A percentile compares a stretch with the other conserved stretches of the same genome.
Conservation (phyloP, 2,329 filamentous ascomycete genomes). For the Catunica adiposa region DNA sequence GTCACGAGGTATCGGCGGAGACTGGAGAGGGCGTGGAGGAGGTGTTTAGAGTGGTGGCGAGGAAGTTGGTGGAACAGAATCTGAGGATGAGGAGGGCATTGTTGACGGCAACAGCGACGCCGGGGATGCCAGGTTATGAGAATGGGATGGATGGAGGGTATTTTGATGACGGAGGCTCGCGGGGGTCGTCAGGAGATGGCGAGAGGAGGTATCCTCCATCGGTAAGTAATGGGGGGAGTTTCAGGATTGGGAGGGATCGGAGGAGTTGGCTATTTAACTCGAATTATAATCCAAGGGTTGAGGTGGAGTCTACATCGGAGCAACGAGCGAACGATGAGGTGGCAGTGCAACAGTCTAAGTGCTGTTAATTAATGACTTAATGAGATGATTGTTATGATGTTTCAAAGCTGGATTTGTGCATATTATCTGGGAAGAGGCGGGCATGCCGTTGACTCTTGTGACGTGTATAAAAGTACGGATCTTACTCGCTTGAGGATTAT, state of each 20-base stretch:
- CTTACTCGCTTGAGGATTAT: background rate
- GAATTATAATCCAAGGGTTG: constrained; percentile 25
- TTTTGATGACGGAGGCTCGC: constrained; percentile 31
- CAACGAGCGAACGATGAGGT: constrained; percentile 27
- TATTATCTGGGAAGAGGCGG: too few relatives aligned
- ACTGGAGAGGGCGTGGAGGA: constrained; percentile 92
- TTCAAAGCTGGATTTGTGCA: too few relatives aligned
- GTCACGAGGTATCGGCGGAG: constrained; percentile 90
- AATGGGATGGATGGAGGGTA: constrained; percentile 31
- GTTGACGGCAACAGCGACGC: constrained; percentile 35
- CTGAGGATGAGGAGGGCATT: constrained; percentile 45
- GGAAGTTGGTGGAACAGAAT: constrained; percentile 48
- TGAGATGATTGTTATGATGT: background rate
- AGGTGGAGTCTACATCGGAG: constrained; percentile 24
- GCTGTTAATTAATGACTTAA: constrained; percentile 17
- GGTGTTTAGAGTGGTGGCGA: constrained; percentile 60
- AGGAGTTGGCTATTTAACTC: constrained; percentile 44
- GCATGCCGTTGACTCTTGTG: background rate
- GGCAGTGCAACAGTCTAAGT: constrained; percentile 13
- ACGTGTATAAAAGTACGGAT: background rate
- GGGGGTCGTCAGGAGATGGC: background rate
- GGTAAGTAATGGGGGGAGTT: constrained; percentile 26
- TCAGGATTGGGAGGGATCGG: constrained; percentile 40
- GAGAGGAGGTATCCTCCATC: background rate
- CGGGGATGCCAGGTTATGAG: constrained; percentile 32